phyloP scores from a whole-genome alignment of 345 rosid species.

The Lepidium didymum region DNA sequence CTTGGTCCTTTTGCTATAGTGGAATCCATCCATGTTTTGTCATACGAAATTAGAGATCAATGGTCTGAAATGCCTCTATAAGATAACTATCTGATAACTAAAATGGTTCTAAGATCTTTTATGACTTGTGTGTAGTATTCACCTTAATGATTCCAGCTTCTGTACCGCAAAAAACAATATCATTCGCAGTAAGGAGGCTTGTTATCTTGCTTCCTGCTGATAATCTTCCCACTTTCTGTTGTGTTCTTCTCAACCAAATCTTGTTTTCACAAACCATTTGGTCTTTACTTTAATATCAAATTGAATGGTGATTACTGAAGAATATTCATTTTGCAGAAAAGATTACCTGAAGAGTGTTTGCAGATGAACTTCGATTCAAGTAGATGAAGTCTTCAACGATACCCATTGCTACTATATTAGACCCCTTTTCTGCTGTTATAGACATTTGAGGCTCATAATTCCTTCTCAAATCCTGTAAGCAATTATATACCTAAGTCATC shows the following conservation, averaged over 20 bases:
- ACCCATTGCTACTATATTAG: conserved; percentile 48
- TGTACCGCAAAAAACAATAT: conserved; percentile 70
- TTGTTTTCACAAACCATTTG: conserved; percentile 24
- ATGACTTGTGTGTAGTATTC: background rate
- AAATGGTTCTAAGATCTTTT: background rate
- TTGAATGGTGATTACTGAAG: background rate
- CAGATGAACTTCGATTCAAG: conserved; percentile 58
- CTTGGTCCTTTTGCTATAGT: conserved; percentile 31
- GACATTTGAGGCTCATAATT: conserved; percentile 50
- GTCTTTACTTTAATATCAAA: background rate
- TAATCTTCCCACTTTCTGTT: conserved; percentile 79
- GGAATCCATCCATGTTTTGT: conserved; percentile 85
- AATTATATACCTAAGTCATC: conserved; percentile 4
- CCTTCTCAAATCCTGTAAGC: conserved; percentile 71
- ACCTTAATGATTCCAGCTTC: conserved; percentile 88
- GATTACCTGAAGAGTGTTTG: conserved; percentile 69
- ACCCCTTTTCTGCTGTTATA: conserved; percentile 45
- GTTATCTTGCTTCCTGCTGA: conserved; percentile 90
- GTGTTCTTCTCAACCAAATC: conserved; percentile 85
- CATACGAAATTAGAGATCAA: background rate
- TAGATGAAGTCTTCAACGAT: conserved; percentile 90
- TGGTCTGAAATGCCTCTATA: background rate
- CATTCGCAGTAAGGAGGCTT: conserved; percentile 77
- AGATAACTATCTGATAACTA: background rate
- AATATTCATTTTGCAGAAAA: background rate